A percentile compares a stretch with the other conserved stretches of the same genome.
These are phyloP conservation scores for Lenzites betulinus DNA, from an alignment of 768 basidiomycete genomes.

Conservation along the genomic window DNA sequence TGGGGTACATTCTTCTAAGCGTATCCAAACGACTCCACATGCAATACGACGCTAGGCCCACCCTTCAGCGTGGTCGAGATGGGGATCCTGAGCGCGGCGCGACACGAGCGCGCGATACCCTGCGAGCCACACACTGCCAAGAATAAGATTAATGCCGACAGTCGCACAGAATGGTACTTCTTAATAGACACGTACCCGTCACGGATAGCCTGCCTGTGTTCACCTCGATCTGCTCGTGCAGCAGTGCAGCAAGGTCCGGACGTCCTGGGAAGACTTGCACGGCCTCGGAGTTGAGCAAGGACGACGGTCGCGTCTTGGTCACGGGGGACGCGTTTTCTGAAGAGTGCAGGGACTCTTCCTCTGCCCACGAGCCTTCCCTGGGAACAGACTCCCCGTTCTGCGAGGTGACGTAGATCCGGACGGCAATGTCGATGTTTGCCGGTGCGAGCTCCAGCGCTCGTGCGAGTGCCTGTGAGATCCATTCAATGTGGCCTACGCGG, in stretches of 20 bases:
- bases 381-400: conserved; percentile 20
- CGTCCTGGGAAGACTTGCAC: conserved; percentile 40
- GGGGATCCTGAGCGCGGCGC: conserved; percentile 41
- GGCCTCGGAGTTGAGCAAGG: conserved; percentile 27
- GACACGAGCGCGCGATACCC: conserved; percentile 40
- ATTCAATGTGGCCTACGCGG: conserved; percentile 39
- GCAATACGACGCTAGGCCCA: conserved; percentile 47
- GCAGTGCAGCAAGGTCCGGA: conserved; percentile 42
- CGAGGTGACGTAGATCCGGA: conserved; percentile 45
- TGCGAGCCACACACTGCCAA: conserved; percentile 53
- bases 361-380: conserved; percentile 13
- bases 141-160: neutral
- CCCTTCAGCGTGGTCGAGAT: conserved; percentile 41
- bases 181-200: conserved; percentile 40
- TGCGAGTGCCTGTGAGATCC: conserved; percentile 46
- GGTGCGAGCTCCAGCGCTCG: conserved; percentile 36
- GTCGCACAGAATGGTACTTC: neutral
- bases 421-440: conserved; percentile 34
- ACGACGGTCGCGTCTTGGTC: conserved; percentile 19
- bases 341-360: conserved; percentile 26
- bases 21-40: conserved; percentile 49
- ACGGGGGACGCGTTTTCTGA: neutral
- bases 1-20: conserved; percentile 2
- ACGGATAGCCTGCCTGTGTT: conserved; percentile 46
- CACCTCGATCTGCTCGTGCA: conserved; percentile 39